Conservation (phyloP, 306 rosid species). For the Lupinus albus region DNA sequence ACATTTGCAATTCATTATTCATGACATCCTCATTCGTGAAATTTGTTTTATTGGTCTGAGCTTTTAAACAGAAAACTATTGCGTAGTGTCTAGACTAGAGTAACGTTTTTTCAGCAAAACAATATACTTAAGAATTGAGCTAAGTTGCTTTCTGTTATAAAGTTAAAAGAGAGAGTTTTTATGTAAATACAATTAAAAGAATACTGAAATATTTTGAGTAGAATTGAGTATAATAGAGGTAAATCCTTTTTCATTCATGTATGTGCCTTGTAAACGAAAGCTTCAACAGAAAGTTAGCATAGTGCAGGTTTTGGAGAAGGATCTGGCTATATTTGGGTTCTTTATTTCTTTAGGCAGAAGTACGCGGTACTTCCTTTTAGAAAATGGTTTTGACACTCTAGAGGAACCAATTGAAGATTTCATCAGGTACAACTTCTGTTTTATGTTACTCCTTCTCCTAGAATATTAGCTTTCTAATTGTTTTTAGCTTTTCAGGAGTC, state of each 20-base stretch:
- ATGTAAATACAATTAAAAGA: background rate
- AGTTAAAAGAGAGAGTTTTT: conserved; percentile 10
- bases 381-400: conserved; percentile 70
- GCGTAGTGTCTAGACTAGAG: background rate
- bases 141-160: background rate
- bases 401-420: conserved; percentile 76
- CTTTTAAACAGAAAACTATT: conserved; percentile 6
- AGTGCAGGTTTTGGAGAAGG: conserved; percentile 93
- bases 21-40: conserved; percentile 18
- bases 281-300: conserved; percentile 40
- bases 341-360: conserved; percentile 95
- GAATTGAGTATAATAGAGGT: conserved; percentile 32
- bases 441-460: conserved; percentile 32
- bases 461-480: conserved; percentile 26
- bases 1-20: conserved; percentile 28
- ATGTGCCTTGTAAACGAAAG: conserved; percentile 27
- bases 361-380: conserved; percentile 71
- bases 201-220: conserved; percentile 34
- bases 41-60: conserved; percentile 3
- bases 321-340: conserved; percentile 95
- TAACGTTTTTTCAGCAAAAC: background rate
- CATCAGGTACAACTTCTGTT: conserved; percentile 65
- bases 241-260: conserved; percentile 24
- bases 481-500: conserved; percentile 20
- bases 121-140: conserved; percentile 10